Evolutionary conservation across 495 filamentous ascomycete genomes (phyloP).

Genomic region (Daldinia caldariorum): DNA sequence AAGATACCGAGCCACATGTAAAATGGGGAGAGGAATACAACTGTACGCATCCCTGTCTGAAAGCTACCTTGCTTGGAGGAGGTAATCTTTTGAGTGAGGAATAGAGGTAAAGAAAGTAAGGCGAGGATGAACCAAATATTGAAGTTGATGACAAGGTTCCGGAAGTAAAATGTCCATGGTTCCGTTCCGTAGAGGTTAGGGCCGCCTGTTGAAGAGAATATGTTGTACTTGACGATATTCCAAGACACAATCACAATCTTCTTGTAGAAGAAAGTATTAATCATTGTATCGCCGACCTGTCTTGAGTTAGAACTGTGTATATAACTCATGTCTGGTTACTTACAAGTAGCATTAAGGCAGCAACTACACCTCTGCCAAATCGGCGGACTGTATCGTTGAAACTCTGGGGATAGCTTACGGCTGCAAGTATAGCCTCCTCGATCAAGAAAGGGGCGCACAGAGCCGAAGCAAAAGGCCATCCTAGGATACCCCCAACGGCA

Average conservation of each 20-base stretch:
- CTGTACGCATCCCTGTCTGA: conserved; percentile 68
- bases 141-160: conserved; percentile 93
- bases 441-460: conserved; percentile 82
- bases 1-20: conserved; percentile 97
- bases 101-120: conserved; percentile 72
- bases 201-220: conserved; percentile 82
- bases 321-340: conserved; percentile 42
- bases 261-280: conserved; percentile 85
- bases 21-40: conserved; percentile 82
- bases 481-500: conserved; percentile 85
- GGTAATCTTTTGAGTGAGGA: conserved; percentile 59
- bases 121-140: conserved; percentile 92
- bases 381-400: conserved; percentile 65
- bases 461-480: conserved; percentile 94
- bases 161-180: conserved; percentile 95
- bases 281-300: conserved; percentile 59
- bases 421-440: conserved; percentile 75
- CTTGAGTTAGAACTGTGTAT: conserved; percentile 28
- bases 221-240: conserved; percentile 96
- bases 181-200: conserved; percentile 97
- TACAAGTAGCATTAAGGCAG: conserved; percentile 76
- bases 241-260: conserved; percentile 80
- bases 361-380: conserved; percentile 71
- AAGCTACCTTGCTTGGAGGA: conserved; percentile 55
- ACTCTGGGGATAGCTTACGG: conserved; percentile 65